phyloP scores from a whole-genome alignment of 208 protist genomes.

The Porcisia hertigi region DNA sequence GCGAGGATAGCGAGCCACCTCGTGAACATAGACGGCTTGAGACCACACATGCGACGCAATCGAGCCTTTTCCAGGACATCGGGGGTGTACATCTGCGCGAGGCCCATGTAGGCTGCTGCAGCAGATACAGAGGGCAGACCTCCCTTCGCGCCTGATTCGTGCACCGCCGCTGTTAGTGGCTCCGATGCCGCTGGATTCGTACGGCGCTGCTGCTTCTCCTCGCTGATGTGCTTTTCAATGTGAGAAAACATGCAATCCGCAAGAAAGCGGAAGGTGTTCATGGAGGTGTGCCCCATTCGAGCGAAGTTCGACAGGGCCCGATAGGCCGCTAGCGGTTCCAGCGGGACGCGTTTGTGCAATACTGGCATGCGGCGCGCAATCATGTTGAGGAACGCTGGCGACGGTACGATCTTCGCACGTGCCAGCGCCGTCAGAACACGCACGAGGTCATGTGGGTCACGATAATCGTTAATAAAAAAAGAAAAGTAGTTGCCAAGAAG shows the following conservation, averaged over 20 bases:
- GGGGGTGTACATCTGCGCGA: background rate
- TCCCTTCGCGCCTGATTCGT: slow-evolving; percentile 3
- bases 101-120: background rate
- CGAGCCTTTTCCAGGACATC: slow-evolving; percentile 34
- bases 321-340: slow-evolving; percentile 61
- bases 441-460: slow-evolving; percentile 60
- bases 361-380: slow-evolving; percentile 68
- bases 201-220: slow-evolving; percentile 25
- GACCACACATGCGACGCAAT: slow-evolving; percentile 37
- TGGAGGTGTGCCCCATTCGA: slow-evolving; percentile 67
- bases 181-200: background rate
- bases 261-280: slow-evolving; percentile 79
- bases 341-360: slow-evolving; percentile 52
- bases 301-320: slow-evolving; percentile 66
- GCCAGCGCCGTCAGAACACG: slow-evolving; percentile 72
- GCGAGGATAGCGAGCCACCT: slow-evolving; percentile 65
- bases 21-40: slow-evolving; percentile 72
- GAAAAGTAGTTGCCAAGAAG: slow-evolving; percentile 62
- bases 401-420: slow-evolving; percentile 74
- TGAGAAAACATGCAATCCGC: slow-evolving; percentile 53
- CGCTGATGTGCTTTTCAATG: slow-evolving; percentile 52
- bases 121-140: background rate
- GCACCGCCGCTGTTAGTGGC: background rate
- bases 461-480: slow-evolving; percentile 68
- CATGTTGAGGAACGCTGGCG: slow-evolving; percentile 57